phyloP scores from a whole-genome alignment of 345 rosid genomes.

The Excoecaria agallocha region DNA sequence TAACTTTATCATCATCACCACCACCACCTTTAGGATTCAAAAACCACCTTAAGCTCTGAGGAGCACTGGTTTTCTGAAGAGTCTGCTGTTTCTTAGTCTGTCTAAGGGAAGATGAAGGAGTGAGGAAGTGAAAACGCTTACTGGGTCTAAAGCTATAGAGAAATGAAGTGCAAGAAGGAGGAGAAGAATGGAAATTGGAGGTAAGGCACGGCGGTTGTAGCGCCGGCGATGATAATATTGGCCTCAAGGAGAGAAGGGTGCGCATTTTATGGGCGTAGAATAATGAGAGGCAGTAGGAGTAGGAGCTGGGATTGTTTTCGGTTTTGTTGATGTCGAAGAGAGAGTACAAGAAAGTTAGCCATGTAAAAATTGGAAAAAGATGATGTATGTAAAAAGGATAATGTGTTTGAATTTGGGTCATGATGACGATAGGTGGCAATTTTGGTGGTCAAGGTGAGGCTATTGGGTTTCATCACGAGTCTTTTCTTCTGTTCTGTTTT shows the following conservation, averaged over 20 bases:
- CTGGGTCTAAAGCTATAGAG: conserved; percentile 52
- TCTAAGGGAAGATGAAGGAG: conserved; percentile 70
- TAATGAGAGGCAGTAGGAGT: background rate
- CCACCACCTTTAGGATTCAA: conserved; percentile 55
- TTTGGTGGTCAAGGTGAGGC: no score
- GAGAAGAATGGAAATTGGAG: conserved; percentile 27
- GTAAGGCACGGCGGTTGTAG: conserved; percentile 22
- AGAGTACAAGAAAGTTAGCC: background rate
- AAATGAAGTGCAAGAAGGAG: conserved; percentile 22
- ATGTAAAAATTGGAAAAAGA: background rate
- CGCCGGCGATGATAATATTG: background rate
- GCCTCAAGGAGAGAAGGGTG: conserved; percentile 28
- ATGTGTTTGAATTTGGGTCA: background rate
- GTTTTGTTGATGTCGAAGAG: background rate
- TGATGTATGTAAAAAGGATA: background rate
- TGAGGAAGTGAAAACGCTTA: conserved; percentile 64
- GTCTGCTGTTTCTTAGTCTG: conserved; percentile 66
- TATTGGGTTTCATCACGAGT: no score
- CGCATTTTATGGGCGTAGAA: conserved; percentile 33
- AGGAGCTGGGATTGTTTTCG: background rate
- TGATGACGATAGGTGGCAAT: no score
- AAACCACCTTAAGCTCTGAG: conserved; percentile 69
- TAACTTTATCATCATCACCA: conserved; percentile 27
- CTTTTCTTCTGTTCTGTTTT: no score
- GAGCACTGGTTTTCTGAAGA: conserved; percentile 50